Conservation (phyloP, 1,284 basidiomycete genomes). For the Puccinia horiana region DNA sequence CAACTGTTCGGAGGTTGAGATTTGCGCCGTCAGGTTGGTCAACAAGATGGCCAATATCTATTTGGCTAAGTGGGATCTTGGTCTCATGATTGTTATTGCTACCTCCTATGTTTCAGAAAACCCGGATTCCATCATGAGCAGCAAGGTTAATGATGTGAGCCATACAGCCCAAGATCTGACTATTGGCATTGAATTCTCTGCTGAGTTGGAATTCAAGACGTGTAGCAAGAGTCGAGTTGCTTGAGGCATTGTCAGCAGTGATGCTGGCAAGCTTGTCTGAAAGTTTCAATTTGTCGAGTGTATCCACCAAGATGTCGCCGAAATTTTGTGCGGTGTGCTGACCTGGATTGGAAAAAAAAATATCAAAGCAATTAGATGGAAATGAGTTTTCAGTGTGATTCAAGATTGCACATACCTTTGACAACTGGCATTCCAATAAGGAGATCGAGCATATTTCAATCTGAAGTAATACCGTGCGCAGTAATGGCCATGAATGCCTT, state of each 20-base stretch:
- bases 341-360: background rate
- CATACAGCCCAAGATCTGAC: background rate
- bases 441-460: background rate
- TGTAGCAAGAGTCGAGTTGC: background rate
- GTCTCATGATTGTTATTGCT: background rate
- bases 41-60: background rate
- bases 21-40: background rate
- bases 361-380: too few relatives aligned
- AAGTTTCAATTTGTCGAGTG: background rate
- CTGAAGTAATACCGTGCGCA: background rate
- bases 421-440: background rate
- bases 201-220: background rate
- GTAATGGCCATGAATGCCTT: background rate
- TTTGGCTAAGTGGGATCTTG: background rate
- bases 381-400: background rate
- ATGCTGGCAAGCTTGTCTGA: background rate
- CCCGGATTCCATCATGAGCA: background rate
- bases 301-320: background rate
- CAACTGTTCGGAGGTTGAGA: slow-evolving; percentile 18
- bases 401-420: background rate
- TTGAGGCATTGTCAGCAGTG: slow-evolving; percentile 15
- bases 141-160: slow-evolving; percentile 33
- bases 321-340: background rate
- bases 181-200: background rate
- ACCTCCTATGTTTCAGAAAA: background rate